Evolutionary conservation across 257 asterid genomes (phyloP).

Genomic region (Scutellaria baicalensis): DNA sequence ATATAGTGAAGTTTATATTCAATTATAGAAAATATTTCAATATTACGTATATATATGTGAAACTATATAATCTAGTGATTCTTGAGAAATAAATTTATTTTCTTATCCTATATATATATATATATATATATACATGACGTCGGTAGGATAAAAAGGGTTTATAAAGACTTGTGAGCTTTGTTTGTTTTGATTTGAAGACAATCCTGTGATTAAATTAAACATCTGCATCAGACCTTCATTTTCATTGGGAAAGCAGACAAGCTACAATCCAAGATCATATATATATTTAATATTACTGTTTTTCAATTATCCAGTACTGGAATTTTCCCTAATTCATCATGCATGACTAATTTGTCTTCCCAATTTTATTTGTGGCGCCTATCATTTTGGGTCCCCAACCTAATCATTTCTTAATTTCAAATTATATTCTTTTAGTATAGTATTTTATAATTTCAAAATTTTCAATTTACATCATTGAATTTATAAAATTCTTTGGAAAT

Average conservation of each 20-base stretch:
- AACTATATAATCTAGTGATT: neutral
- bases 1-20: too few relatives aligned
- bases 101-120: neutral
- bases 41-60: neutral
- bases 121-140: too few relatives aligned
- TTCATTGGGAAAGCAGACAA: neutral
- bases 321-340: neutral
- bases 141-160: neutral
- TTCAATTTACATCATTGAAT: too few relatives aligned
- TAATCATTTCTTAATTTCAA: too few relatives aligned
- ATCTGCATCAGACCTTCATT: too few relatives aligned
- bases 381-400: too few relatives aligned
- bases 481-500: too few relatives aligned
- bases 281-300: too few relatives aligned
- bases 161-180: neutral
- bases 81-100: neutral
- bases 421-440: too few relatives aligned
- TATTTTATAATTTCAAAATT: too few relatives aligned
- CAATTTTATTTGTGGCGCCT: neutral
- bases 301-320: neutral
- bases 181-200: conserved; percentile 14
- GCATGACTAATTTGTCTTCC: neutral
- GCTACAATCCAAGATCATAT: neutral
- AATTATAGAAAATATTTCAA: too few relatives aligned
- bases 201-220: too few relatives aligned